phyloP scores from a whole-genome alignment of 768 basidiomycete species.

The Pulveroboletus ravenelii region DNA sequence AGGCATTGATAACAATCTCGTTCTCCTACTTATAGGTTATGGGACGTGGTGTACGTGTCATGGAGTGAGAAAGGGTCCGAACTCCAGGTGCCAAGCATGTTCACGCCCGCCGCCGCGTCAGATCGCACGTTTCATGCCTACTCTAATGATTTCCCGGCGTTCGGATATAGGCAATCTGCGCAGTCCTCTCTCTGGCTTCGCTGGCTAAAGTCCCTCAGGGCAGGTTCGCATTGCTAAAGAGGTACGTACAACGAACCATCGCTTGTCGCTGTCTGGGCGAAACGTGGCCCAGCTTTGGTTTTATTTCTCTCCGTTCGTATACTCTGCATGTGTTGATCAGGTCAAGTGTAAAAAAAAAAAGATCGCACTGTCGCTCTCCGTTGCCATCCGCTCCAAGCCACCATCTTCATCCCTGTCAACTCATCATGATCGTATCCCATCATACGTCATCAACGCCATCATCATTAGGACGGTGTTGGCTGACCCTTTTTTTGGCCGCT shows the following conservation, averaged over 20 bases:
- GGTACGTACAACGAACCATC: constrained; percentile 3
- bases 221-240: not conserved
- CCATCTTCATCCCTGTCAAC: not conserved
- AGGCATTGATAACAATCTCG: not conserved
- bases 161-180: not conserved
- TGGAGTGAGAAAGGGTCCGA: not conserved
- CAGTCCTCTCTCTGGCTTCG: too few relatives aligned
- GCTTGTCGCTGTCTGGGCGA: not conserved
- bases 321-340: not conserved
- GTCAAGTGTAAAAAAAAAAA: not conserved
- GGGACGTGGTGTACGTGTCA: not conserved
- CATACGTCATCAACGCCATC: constrained; percentile 4
- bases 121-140: not conserved
- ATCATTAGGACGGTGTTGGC: not conserved
- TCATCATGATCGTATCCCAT: not conserved
- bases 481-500: constrained; percentile 4
- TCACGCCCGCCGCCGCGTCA: not conserved
- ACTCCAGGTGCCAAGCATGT: not conserved
- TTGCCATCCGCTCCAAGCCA: not conserved
- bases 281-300: not conserved
- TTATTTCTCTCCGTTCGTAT: not conserved
- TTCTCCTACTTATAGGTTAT: not conserved
- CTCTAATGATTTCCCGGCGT: not conserved
- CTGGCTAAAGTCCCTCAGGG: not conserved
- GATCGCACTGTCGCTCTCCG: too few relatives aligned